Percentiles rank a stretch among this genome's conserved stretches.
Evolutionary conservation across 2,329 filamentous ascomycete species (phyloP).

Genomic region (Ilyonectria mors-panacis): DNA sequence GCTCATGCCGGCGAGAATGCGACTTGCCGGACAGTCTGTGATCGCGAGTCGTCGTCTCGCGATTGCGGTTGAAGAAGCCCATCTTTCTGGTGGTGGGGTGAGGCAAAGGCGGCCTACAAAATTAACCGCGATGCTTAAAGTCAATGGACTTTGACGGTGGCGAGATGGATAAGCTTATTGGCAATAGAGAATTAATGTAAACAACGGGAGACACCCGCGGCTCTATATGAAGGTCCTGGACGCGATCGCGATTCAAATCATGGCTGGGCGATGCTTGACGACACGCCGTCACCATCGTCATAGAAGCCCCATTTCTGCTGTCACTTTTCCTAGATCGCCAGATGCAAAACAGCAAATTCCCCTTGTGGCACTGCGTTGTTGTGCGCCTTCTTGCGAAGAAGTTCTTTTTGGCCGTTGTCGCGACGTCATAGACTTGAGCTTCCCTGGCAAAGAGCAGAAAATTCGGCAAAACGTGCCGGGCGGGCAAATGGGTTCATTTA

Average conservation of each 20-base stretch:
- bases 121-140: not conserved
- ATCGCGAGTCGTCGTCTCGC: not conserved
- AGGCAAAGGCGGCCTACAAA: not conserved
- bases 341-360: not conserved
- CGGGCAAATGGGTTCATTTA: not conserved
- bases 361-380: not conserved
- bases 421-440: not conserved
- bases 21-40: not conserved
- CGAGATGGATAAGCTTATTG: not conserved
- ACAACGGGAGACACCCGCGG: not conserved
- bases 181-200: not conserved
- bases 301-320: not conserved
- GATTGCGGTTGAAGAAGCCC: constrained; percentile 3
- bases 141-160: not conserved
- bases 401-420: not conserved
- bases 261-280: not conserved
- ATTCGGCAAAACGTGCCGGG: not conserved
- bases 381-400: not conserved
- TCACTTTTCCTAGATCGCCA: not conserved
- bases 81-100: not conserved
- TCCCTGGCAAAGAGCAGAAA: not conserved
- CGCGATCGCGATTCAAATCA: not conserved
- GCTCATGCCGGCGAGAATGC: constrained; percentile 27
- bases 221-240: not conserved
- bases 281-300: not conserved